Percentiles rank a stretch among this genome's conserved stretches.
Conservation (phyloP, 441 rosid genomes). For the Pelargonium fulgidum region DNA sequence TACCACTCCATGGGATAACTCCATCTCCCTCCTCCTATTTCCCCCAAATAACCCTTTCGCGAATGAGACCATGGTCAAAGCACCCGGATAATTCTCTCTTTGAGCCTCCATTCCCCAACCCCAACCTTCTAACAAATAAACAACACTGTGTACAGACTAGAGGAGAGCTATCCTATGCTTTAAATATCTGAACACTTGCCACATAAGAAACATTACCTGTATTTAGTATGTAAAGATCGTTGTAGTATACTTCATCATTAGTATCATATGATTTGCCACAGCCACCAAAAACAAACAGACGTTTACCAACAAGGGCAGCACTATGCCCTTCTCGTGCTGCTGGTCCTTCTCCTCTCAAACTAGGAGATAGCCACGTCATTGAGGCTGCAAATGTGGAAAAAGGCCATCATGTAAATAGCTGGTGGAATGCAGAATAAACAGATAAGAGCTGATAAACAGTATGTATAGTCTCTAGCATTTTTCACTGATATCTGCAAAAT, state of each 20-base stretch:
- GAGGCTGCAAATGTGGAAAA: conserved; percentile 41
- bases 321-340: conserved; percentile 90
- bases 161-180: neutral
- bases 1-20: neutral
- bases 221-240: conserved; percentile 76
- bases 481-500: neutral
- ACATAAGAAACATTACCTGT: conserved; percentile 44
- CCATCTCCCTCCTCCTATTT: neutral
- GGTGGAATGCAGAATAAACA: conserved; percentile 8
- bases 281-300: conserved; percentile 85
- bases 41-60: neutral
- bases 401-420: neutral
- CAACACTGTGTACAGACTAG: neutral
- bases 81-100: neutral
- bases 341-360: conserved; percentile 86
- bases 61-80: neutral
- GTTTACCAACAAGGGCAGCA: conserved; percentile 86
- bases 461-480: neutral
- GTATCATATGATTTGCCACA: conserved; percentile 64
- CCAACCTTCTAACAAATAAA: neutral
- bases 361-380: conserved; percentile 76
- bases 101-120: no score
- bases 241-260: conserved; percentile 69
- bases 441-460: neutral
- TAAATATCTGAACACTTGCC: neutral